Base-by-base conservation (phyloP, 495 filamentous ascomycete species). In the Neurospora intermedia region DNA sequence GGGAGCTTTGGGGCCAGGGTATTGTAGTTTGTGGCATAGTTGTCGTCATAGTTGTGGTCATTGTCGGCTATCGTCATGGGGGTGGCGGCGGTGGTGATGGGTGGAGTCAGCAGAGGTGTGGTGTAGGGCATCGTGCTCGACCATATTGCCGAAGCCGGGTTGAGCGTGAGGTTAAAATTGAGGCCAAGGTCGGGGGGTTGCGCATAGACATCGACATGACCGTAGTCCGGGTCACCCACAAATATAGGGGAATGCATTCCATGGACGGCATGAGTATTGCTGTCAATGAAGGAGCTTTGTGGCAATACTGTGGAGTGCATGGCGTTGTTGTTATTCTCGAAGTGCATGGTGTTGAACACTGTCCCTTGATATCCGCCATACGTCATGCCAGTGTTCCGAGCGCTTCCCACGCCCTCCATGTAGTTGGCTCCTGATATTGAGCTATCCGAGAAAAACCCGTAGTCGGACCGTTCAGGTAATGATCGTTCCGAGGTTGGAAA, bases 261-360 rank as follows among this genome's bases (percentile, higher is more conserved):
- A 8, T 31, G 6, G 6, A 62, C 13, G 23, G 0, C 23, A 0
- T 3, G 13, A 15, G 2, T 0, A 1, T 9, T 9, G 0, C 23
- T 38, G 54, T 35, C 35, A 2, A 66, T 9, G 1, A 6, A 38
- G 7, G 27, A 38, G 3, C 27, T 0, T 0, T 27, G 7, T 0
- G 27, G 54, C 6, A 5, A 18, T 0, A 8, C 3, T 18, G 1
- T 0, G 27, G 6, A 18, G 6, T 0, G 54, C 0, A 9, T 13
- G 27, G 3, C 0, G 0, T 18, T 35, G 54, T 66, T 18, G 54
- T 10, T 66, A 18, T 35, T 66, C 4, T 16, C 54, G 0, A 1
- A 0, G 23, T 2, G 9, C 15, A 35, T 16, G 2, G 2, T 3
- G 1, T 16, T 0, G 2, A 35, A 35, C 1, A 0, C 1, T 6